Base-by-base conservation (phyloP, 495 filamentous ascomycete genomes). In the Trichoderma orchidacearum region DNA sequence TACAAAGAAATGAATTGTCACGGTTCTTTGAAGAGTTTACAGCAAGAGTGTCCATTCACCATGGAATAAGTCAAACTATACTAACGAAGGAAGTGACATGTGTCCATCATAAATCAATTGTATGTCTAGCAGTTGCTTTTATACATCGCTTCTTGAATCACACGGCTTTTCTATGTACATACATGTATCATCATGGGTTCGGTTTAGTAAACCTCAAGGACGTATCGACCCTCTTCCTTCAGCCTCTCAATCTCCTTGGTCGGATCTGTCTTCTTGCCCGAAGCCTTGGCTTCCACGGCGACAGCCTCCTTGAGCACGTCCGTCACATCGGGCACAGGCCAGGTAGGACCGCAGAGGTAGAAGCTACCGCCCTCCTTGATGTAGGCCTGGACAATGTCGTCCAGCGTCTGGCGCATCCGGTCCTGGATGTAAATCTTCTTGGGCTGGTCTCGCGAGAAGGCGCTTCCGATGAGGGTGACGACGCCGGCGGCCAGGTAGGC, bases 341-440 rank as follows among this genome's bases (percentile, higher is more conserved):
- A 97, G 17, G 93, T 97, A 17, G 93, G 93, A 51, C 93, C 93
- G 65, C 93, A 98, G 23, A 98, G 83, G 71, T 98, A 98, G 74
- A 98, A 98, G 9, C 83, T 80, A 51, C 93, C 93, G 60, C 91
- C 86, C 58, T 95, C 80, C 66, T 85, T 78, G 64, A 95, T 81
- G 68, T 97, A 96, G 7, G 90, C 89, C 70, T 93, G 72, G 59
- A 92, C 81, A 56, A 98, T 90, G 54, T 95, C 87, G n/a, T 71
- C 69, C 32, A 96, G 70, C 2, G 84, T 86, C 78, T 97, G 78
- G 56, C 93, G 81, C 93, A 98, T 97, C 60, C 90, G 84, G 65
- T 97, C 93, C 75, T 98, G 93, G 67, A 98, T 98, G 66, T 98
- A 98, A 59, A 98, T 95, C 84, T 98, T 98, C 78, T 96, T 79